Conservation (phyloP, 345 rosid genomes). For the Orychophragmus violaceus region DNA sequence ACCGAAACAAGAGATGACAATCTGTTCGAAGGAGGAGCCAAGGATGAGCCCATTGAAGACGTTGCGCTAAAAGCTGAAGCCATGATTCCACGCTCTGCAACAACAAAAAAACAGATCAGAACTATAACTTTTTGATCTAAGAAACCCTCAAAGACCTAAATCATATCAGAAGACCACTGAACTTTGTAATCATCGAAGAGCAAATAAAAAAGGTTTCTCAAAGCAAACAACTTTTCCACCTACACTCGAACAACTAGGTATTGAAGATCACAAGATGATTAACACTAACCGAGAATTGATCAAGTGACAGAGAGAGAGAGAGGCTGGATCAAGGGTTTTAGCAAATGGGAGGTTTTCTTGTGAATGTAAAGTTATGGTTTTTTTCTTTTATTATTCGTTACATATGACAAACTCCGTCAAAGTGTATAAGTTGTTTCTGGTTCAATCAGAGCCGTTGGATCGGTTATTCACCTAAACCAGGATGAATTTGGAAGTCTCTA, state of each 20-base stretch:
- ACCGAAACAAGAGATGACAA: constrained; percentile 65
- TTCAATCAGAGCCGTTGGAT: constrained; percentile 9
- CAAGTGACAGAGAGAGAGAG: not conserved
- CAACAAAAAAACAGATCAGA: not conserved
- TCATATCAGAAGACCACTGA: not conserved
- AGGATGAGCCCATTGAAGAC: constrained; percentile 48
- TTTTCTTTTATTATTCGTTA: not conserved
- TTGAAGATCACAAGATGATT: not conserved
- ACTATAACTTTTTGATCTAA: not conserved
- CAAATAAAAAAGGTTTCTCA: not conserved
- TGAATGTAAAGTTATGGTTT: not conserved
- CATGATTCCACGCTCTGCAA: constrained; percentile 33
- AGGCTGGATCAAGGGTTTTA: constrained; percentile 5
- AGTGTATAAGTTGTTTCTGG: not conserved
- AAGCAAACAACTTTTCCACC: constrained; percentile 14
- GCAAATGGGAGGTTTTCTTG: constrained; percentile 9
- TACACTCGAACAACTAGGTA: not conserved
- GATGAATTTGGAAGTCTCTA: not conserved
- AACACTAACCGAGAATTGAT: constrained; percentile 9
- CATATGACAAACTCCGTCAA: not conserved
- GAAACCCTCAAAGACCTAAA: not conserved
- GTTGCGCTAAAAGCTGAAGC: constrained; percentile 61
- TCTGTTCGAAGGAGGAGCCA: constrained; percentile 56
- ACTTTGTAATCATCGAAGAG: constrained; percentile 26
- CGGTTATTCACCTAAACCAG: not conserved